Conservation (phyloP, 1,284 basidiomycete genomes). For the Lentinus polychrous region DNA sequence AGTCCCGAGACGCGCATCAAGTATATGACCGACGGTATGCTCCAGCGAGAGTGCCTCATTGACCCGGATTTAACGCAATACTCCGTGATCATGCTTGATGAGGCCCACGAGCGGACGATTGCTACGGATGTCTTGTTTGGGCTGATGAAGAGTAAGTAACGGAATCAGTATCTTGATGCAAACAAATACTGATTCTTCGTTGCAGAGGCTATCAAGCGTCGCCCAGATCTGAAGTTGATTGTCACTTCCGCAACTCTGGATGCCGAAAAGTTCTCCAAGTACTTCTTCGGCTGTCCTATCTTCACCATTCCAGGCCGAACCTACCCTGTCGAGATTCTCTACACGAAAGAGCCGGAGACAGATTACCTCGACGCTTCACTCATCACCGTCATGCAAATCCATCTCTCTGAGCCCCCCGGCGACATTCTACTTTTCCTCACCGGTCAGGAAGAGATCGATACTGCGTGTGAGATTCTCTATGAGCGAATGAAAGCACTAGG, state of each 20-base stretch:
- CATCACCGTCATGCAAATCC: conserved; percentile 99
- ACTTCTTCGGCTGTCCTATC: conserved; percentile 98
- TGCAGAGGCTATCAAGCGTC: conserved; percentile 86
- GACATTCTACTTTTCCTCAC: conserved; percentile 97
- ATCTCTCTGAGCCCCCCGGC: conserved; percentile 94
- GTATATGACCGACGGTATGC: conserved; percentile 99
- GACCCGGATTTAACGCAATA: conserved; percentile 92
- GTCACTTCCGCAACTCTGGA: conserved; percentile 99
- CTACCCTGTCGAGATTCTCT: conserved; percentile 96
- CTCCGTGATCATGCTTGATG: conserved; percentile 96
- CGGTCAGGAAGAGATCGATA: conserved; percentile 98
- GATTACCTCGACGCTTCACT: conserved; percentile 98
- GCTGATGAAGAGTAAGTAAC: conserved; percentile 81
- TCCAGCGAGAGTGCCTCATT: conserved; percentile 93
- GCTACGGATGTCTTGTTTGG: conserved; percentile 98
- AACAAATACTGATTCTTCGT: conserved; percentile 16
- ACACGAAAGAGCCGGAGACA: conserved; percentile 98
- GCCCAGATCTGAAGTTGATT: conserved; percentile 95
- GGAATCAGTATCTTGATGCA: not conserved
- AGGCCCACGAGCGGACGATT: conserved; percentile 98
- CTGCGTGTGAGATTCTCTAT: conserved; percentile 92
- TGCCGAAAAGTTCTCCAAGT: conserved; percentile 98
- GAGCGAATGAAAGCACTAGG: conserved; percentile 98
- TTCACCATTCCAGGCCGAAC: conserved; percentile 99
- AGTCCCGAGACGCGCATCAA: conserved; percentile 98